Base-by-base conservation (phyloP, 2,329 filamentous ascomycete genomes). In the Apiospora kogelbergensis region DNA sequence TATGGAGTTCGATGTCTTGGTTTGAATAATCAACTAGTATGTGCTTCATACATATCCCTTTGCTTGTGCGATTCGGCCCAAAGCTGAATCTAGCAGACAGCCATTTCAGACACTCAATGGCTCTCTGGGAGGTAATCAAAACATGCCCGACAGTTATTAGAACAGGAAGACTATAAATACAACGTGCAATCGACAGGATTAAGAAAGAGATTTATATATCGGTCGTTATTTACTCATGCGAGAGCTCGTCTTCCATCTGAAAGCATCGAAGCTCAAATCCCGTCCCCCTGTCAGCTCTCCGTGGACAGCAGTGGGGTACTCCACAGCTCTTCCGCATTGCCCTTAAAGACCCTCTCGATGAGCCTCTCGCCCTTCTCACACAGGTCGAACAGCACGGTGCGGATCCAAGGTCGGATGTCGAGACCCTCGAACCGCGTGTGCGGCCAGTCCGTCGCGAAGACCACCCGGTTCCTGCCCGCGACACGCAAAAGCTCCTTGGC, bases 381-480 rank as follows among this genome's bases (percentile, higher is more conserved):
- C 82, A 86, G 86, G 17, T 84, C 79, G 3, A 37, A 1, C 68
- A 90, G 75, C 65, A 87, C 85, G 67, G 78, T 81, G 69, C 88
- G 81, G 37, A 88, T 81, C 75, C 86, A 90, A 0, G 84, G 84
- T 63, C 76, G 80, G 26, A 89, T 86, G 73, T 90, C 84, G 2
- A 89, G 72, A 2, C 84, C 84, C 26, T 89, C 85, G 70, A 86
- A 90, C 15, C 88, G 81, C 3, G 89, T 91, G 76, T 90, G 88
- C 24, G 89, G 89, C 89, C 88, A 90, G 73, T 90, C 88, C 0
- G 86, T 88, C 1, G 87, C 88, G 76, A 88, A 90, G 0, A 90
- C 83, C 10, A 88, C 79, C 20, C 83, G 79, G 26, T 70, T 74
- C 22, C 81, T 76, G 2, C 80, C 80, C 13, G 81, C 84, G 5